These are phyloP conservation scores for Inga leiocalycina DNA, from an alignment of 306 rosid genomes.

Conservation along the genomic window DNA sequence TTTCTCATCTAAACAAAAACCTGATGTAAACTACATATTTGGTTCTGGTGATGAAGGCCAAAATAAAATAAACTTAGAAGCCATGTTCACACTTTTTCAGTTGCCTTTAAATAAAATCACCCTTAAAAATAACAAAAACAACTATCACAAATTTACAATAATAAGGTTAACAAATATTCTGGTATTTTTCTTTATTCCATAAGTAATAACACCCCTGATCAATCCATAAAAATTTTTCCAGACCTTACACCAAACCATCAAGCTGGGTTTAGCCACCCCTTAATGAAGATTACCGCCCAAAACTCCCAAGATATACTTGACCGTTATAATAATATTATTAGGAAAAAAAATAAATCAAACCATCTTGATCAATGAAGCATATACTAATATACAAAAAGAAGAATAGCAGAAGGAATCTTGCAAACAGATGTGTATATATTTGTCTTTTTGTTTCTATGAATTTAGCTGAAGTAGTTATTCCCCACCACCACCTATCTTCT, in stretches of 20 bases:
- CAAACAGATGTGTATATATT: slow-evolving; percentile 34
- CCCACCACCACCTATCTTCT: slow-evolving; percentile 68
- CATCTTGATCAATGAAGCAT: slow-evolving; percentile 43
- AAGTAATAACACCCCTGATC: slow-evolving; percentile 57
- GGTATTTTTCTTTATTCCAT: slow-evolving; percentile 43
- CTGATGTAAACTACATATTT: not conserved
- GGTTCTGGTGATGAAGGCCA: not conserved
- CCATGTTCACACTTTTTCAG: not conserved
- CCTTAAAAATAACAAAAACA: not conserved
- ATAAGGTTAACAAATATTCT: slow-evolving; percentile 35
- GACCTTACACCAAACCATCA: slow-evolving; percentile 58
- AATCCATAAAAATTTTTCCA: slow-evolving; percentile 44
- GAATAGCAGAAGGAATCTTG: slow-evolving; percentile 31
- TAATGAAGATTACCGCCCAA: not conserved
- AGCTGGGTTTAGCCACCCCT: not conserved
- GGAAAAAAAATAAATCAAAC: slow-evolving; percentile 35
- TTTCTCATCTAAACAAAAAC: not conserved
- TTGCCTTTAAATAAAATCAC: slow-evolving; percentile 11
- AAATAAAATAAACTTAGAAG: not conserved
- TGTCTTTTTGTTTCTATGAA: slow-evolving; percentile 26
- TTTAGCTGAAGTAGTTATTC: slow-evolving; percentile 62
- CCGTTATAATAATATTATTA: not conserved
- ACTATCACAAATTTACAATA: not conserved
- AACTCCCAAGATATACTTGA: not conserved
- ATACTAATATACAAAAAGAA: slow-evolving; percentile 40